Percentiles rank a stretch among this genome's conserved stretches.
These are phyloP conservation scores for Spinacia oleracea DNA, from an alignment of 179 eudicot genomes.

Conservation along the genomic window DNA sequence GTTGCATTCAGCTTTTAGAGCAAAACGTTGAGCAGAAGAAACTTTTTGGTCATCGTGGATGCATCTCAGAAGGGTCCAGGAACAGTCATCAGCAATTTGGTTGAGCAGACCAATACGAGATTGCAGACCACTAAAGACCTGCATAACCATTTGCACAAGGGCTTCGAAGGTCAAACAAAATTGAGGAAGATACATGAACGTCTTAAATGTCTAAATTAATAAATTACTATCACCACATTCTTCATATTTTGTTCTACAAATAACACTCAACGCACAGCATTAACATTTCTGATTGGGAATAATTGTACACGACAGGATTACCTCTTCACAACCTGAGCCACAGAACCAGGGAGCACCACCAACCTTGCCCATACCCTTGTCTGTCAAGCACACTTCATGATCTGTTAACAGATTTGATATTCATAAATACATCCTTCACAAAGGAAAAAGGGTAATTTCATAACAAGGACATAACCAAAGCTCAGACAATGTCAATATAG, in stretches of 20 bases:
- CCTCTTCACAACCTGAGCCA: conserved; percentile 77
- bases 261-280: not conserved
- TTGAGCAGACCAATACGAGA: conserved; percentile 60
- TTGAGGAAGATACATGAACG: conserved; percentile 7
- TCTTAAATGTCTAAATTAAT: not conserved
- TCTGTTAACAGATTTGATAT: conserved; percentile 49
- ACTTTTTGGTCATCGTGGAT: conserved; percentile 81
- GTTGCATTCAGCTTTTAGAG: conserved; percentile 92
- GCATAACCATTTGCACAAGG: conserved; percentile 29
- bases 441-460: not conserved
- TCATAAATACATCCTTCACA: conserved; percentile 7
- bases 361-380: conserved; percentile 32
- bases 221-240: not conserved
- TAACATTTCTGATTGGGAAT: not conserved
- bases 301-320: conserved; percentile 33
- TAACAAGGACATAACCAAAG: not conserved
- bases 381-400: conserved; percentile 62
- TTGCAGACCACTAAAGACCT: conserved; percentile 76
- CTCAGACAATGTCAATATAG: not conserved
- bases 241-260: not conserved
- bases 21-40: conserved; percentile 64
- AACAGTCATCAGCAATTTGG: conserved; percentile 55
- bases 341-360: conserved; percentile 70
- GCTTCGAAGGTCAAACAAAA: conserved; percentile 6
- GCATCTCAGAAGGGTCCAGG: conserved; percentile 84